Evolutionary conservation across 2,329 filamentous ascomycete genomes (phyloP), one percentile per base, ranked within the genome.

Genomic region (Zarea fungicola): DNA sequence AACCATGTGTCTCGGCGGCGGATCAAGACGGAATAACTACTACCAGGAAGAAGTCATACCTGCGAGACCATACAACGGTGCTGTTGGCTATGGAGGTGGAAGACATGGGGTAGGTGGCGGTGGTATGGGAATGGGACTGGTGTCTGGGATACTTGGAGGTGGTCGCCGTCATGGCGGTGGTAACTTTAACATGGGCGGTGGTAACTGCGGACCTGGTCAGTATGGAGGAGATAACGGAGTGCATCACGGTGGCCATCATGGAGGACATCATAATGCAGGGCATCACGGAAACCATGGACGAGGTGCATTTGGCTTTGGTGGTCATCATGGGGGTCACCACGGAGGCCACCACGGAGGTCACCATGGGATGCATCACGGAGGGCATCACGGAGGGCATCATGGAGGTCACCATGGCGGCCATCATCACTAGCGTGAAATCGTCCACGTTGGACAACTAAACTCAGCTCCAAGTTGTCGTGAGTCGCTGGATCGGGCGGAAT

Each of bases 1-100:
- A 31, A n/a, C 8, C 25, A 46, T 46, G 43, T 46, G 43, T 39
- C 25, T 46, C 18, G 6, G 6, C 29, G 43, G 43, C 25, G 43
- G 43, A 18, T 46, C 43, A 14, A 31, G 34, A 19, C 6, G 29
- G 16, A 32, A 32, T n/a, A 46, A 25, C 19, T 9, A 34, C 6
- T 46, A 39, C 34, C 9, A 26, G 9, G 34, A 37, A 14, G 43
- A 46, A 9, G 34, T 46, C 19, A 46, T 46, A 8, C 43, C 43
- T 9, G 43, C 43, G 4, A 16, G 43, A 31, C 43, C 43, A 5
- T 46, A 46, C 43, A 19, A 25, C 32, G 43, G 43, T 31, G 29
- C 21, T 18, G 32, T 16, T 6, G 42, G 42, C 8, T 23, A 44
- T 13, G 39, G 39, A 14, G 39, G 39, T 14, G 40, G 40, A 36